Evolutionary conservation across 257 asterid genomes (phyloP), one percentile per base, ranked within the genome.

Genomic region (Fraxinus cuspidata): DNA sequence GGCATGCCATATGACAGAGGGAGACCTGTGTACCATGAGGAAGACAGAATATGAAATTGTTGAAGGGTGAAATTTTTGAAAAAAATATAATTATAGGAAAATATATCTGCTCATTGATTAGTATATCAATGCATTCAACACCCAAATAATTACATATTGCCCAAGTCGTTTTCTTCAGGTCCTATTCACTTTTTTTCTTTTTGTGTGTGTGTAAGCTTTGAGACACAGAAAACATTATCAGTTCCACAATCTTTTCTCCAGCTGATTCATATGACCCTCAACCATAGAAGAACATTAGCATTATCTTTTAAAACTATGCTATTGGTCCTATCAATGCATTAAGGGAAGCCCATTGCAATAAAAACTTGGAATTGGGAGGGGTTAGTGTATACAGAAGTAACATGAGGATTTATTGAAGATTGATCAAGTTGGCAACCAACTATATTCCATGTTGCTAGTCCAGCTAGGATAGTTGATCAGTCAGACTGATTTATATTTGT

Each of bases 1-100:
- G 94, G 94, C 99, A 93, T 74, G 90, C 97, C 99, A 92, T 93
- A 77, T 95, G 99, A 81, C 94, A 89, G 28, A 93, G 96, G 19
- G 93, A 83, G 73, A 95, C 96, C 99, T 95, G 85, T 60, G 74
- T 27, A 75, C 70, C 77, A 72, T 38, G 58, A 56, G 51, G 29
- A 72, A 56, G 42, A 29, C 69, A 25, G n/a, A 23, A 63, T 31
- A 63, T 63, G 18, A 63, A 32, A 71, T 74, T 21, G 68, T 69
- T 7, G 51, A 42, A 42, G 40, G 70, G 29, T 10, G 32, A 63
- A 23, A 63, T 9, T 7, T 27, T 63, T 7, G 1, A 25, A 23
- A 63, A 19, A 5, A 47, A 58, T 21, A 58, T 19, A 58, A 58
- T 58, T 58, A 7, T 58, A 58, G 44, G 56, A 77, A 47, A 49